A percentile compares a stretch with the other conserved stretches of the same genome.
Evolutionary conservation across 1,284 basidiomycete species (phyloP).

Genomic region (Irpex sp.): DNA sequence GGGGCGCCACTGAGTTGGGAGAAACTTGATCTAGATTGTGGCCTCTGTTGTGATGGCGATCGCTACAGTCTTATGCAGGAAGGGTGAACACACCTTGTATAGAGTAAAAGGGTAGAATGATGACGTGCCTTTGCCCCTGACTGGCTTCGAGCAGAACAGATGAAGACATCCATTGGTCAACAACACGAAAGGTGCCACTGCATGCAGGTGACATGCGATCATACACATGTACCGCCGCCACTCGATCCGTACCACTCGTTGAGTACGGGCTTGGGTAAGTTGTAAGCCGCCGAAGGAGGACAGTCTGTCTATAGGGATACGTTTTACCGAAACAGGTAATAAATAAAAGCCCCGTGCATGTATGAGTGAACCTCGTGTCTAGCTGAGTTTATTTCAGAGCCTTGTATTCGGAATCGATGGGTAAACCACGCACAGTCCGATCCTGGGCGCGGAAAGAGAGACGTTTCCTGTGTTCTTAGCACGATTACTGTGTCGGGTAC

Average conservation of each 20-base stretch:
- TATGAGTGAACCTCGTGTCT: too few relatives aligned
- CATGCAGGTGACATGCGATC: neutral
- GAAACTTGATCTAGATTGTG: neutral
- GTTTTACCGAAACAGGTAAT: neutral
- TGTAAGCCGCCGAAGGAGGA: neutral
- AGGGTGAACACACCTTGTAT: neutral
- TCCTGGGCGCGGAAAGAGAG: neutral
- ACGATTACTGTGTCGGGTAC: neutral
- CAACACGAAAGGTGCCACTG: neutral
- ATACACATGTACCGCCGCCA: neutral
- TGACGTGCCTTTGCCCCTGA: neutral
- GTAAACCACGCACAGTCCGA: neutral
- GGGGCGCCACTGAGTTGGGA: neutral
- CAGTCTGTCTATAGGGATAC: neutral
- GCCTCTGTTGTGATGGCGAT: neutral
- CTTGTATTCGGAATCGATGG: neutral
- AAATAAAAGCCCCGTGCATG: neutral
- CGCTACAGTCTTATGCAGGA: neutral
- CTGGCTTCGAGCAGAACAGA: neutral
- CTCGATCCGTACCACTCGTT: neutral
- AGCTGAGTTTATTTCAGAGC: neutral
- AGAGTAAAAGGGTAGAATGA: neutral
- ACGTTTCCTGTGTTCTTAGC: neutral
- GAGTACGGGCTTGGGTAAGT: neutral
- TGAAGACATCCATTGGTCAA: neutral